Evolutionary conservation across 208 protist genomes (phyloP), one percentile per base, ranked within the genome.

Genomic region (Crithidia thermophila): DNA sequence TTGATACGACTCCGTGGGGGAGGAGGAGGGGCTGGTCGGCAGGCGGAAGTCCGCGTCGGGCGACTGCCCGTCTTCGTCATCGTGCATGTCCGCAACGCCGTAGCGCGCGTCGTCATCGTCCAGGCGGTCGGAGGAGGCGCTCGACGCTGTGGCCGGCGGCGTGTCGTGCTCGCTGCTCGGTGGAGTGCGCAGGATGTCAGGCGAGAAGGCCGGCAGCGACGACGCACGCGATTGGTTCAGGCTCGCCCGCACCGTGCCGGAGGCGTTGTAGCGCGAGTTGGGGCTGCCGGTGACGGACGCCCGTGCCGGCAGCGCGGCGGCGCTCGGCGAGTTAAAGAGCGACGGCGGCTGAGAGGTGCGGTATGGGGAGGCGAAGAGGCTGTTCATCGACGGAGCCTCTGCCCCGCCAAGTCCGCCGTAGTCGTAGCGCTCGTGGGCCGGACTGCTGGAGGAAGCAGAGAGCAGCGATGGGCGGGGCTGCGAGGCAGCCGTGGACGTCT

Each of bases 181-280:
- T 5, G 69, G 69, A 14, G 69, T 65, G 33, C 69, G 61, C 14
- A 75, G 61, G 47, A 75, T 65, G 30, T 62, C 52, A 2, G 53
- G 28, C 21, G 69, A 75, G 33, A 75, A 75, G 21, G 47, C 31
- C 8, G 69, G 61, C 52, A 75, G 58, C 42, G 69, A 45, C 6
- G 61, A 43, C 7, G 30, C 23, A 0, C 53, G 69, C 18, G 53
- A 25, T 34, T 49, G 25, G n/a, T 13, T 56, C 16, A 23, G n/a
- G 46, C n/a, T 46, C 40, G 31, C 20, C 50, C 20, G 5, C 13
- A 2, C 10, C 20, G 27, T 39, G 42, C 13, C 7, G 25, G 16
- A 16, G 57, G 21, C 11, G 56, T 13, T 28, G 33, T 18, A 11
- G 37, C 52, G 25, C 6, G 18, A 21, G 23, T 3, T 36, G 47